Base-by-base conservation (phyloP, 768 basidiomycete genomes). In the Naganishia antarctica region DNA sequence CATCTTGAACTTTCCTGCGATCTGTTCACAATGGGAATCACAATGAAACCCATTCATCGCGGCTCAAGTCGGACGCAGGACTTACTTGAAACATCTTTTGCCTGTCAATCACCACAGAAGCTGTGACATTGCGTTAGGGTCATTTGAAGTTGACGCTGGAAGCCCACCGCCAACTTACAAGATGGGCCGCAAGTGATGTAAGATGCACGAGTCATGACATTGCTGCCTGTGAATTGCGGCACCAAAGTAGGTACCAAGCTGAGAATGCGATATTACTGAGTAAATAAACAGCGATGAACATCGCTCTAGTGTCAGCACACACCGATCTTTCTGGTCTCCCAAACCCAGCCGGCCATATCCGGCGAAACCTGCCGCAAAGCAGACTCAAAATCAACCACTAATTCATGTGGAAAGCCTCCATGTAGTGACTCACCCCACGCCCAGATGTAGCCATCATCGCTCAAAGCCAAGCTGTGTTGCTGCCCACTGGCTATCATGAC, bases 331-430 rank as follows among this genome's bases (percentile, higher is more conserved):
- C 60, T 73, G 72, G 65, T 74, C 73, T 44, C 70, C 89, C 21
- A 92, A 81, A 21, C 93, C 94, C 34, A 93, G 82, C 18, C 94
- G 85, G 68, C 91, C 92, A 74, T 96, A 94, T 9, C 79, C 79
- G 40, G 70, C 69, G 61, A 66, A 74, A 25, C 53, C 53, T 57
- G 37, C n/a, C n/a, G n/a, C n/a, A n/a, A n/a, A n/a, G n/a, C n/a
- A n/a, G n/a, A n/a, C n/a, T n/a, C n/a, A n/a, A n/a, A n/a, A n/a
- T n/a, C n/a, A n/a, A n/a, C n/a, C n/a, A n/a, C n/a, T n/a, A n/a
- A n/a, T n/a, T n/a, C n/a, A n/a, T n/a, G n/a, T n/a, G n/a, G n/a
- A n/a, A n/a, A n/a, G n/a, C n/a, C n/a, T n/a, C n/a, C n/a, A n/a
- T n/a, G n/a, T n/a, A 51, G 28, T 11, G 31, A 8, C 53, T 25